Evolutionary conservation across 306 rosid genomes (phyloP), one percentile per base, ranked within the genome.

Genomic region (Mimosa bimucronata): DNA sequence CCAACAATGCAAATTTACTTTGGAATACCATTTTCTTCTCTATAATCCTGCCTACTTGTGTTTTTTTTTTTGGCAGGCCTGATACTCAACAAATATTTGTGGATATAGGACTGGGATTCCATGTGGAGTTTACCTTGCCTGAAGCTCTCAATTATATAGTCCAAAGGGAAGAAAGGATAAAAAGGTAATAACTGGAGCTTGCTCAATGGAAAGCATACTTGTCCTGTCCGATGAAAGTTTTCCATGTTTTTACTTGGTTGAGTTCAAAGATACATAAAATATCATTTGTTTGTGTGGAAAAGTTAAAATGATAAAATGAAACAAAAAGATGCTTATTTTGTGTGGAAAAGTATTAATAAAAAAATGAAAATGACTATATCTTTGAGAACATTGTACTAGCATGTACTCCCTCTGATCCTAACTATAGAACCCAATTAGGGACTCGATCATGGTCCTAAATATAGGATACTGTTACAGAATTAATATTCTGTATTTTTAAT

Each of bases 91-190:
- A 10, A 77, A 86, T 95, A 87, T 89, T 95, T 78, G 97, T 95
- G 78, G 99, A 93, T 85, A 23, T 93, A 82, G 99, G 99, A 66
- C 86, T 91, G 50, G 99, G 97, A 85, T 93, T 95, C 85, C 99
- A 95, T 23, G 98, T 91, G 65, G 98, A 95, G 89, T 91, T 95
- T 86, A 88, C 98, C 78, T 95, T 96, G 97, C 77, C 97, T 18
- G 98, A 91, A 86, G 99, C 98, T 83, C 77, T 95, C 68, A 91
- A 85, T 68, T 95, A 31, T 81, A 86, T 93, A 66, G 81, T 86
- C 14, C 88, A 83, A 58, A 87, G 96, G 89, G 97, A 95, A 82
- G 97, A 90, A 81, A 93, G 75, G 85, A 60, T 95, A 71, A 79
- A 84, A 57, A 89, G 91, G 98, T 95, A 85, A 66, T 25, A n/a